Evolutionary conservation across 768 basidiomycete species (phyloP), one percentile per base, ranked within the genome.

Genomic region (Suillus plorans): DNA sequence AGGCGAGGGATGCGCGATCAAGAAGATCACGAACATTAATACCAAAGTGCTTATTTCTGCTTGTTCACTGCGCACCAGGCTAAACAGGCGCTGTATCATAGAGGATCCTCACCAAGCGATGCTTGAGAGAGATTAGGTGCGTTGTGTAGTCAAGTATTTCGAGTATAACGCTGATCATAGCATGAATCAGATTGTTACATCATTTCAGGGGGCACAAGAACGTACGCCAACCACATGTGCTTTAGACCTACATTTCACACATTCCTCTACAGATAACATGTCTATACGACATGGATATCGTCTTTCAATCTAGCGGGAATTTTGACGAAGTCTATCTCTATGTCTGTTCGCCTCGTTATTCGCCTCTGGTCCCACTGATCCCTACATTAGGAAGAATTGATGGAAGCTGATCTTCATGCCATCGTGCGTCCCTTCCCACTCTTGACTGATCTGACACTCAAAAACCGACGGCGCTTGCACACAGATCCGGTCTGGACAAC

Each of bases 201-300:
- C 97, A 99, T 78, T 99, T 99, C 81, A 87, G 97, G 70, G 95
- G 97, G 5, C 97, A 99, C 82, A 99, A 99, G 82, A 99, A 99
- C 74, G 96, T 98, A 55, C 63, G 86, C 78, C 34, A 36, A 6
- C 1, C 16, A 37, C 60, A 66, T 45, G 13, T 65, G 34, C 42
- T 16, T 16, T 56, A 63, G 62, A 57, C 64, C 28, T 53, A 18
- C 47, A 45, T 34, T 65, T 70, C 37, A 67, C 69, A 58, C 70
- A 41, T 60, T 28, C 57, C 34, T 37, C 16, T 47, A 63, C 74
- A 96, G 94, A 97, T 97, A 73, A 96, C 94, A 63, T 96, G 95
- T 71, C 79, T 99, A 53, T 99, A 99, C 73, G 97, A 99, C 74
- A 95, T 99, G 94, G 95, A 97, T 74, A 94, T 98, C 61, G 94